Base-by-base conservation (phyloP, 768 basidiomycete species). In the Suillus cothurnatus region DNA sequence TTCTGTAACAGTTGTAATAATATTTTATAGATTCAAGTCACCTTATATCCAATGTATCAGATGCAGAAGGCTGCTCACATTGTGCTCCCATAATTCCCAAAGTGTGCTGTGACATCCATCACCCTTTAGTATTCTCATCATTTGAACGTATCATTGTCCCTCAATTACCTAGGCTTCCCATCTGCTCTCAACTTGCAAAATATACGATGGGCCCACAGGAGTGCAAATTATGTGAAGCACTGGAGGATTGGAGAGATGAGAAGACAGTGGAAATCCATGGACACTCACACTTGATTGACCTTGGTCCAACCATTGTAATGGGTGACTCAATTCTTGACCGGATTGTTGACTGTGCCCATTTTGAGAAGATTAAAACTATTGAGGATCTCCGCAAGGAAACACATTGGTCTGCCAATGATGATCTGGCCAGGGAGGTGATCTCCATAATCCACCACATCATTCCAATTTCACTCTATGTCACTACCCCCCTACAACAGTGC, bases 81-180 rank as follows among this genome's bases (percentile, higher is more conserved):
- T 76, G 74, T 53, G 15, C 14, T 8, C 41, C 67, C 8, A 21
- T 21, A 2, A 17, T 39, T 9, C 63, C 71, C n/a, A 19, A 59
- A 11, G 39, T 72, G 32, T 76, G 75, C 70, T 76, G 73, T 52
- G 70, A 70, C 26, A 45, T 76, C 31, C 72, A 73, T 60, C 61
- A 65, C 36, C 74, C 74, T 8, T 34, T 43, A 9, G n/a, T 36
- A 2, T 69, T 69, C 52, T 31, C 61, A 3, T 36, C 34, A 11
- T 36, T 63, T 28, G 19, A 57, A n/a, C n/a, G n/a, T n/a, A 15
- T 21, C 31, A 9, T 21, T 8, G 15, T 45, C 21, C 38, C 56
- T 57, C 57, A 50, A 45, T 28, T 11, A 1, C 14, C 43, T 52
- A 32, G 17, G 21, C 28, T 31, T 38, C 58, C 53, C 15, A 45